phyloP scores from a whole-genome alignment of 1,284 basidiomycete species.

The Microstroma glucosiphilum region DNA sequence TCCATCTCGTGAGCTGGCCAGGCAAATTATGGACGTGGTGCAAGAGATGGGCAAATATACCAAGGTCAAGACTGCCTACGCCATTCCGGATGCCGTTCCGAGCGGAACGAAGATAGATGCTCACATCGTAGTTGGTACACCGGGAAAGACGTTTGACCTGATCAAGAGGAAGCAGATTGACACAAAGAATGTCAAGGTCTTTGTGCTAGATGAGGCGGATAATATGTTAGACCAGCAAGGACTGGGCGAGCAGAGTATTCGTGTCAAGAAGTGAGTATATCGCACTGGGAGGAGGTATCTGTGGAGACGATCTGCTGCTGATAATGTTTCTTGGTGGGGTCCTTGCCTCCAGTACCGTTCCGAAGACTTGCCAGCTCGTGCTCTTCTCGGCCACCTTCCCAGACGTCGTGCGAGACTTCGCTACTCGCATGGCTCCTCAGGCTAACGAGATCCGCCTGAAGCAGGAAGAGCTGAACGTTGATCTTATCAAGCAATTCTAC shows the following conservation, averaged over 20 bases:
- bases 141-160: constrained; percentile 87
- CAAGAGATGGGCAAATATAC: constrained; percentile 93
- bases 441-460: constrained; percentile 96
- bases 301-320: constrained; percentile 1
- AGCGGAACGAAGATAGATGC: constrained; percentile 69
- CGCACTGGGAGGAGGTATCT: too few species aligned
- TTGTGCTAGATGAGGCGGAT: constrained; percentile 97
- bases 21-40: constrained; percentile 94
- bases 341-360: too few species aligned
- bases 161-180: constrained; percentile 56
- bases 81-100: constrained; percentile 72
- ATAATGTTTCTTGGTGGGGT: constrained; percentile 50
- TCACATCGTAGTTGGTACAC: constrained; percentile 92
- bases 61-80: constrained; percentile 82
- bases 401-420: constrained; percentile 81
- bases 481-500: constrained; percentile 94
- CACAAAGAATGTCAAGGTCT: constrained; percentile 74
- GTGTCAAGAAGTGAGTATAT: constrained; percentile 91
- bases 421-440: constrained; percentile 80
- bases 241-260: constrained; percentile 88
- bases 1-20: constrained; percentile 85
- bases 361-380: constrained; percentile 70
- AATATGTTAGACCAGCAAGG: constrained; percentile 97
- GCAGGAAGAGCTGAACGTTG: constrained; percentile 87
- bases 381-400: constrained; percentile 99